Base-by-base conservation (phyloP, 2,329 filamentous ascomycete genomes). In the Beauveria australis region DNA sequence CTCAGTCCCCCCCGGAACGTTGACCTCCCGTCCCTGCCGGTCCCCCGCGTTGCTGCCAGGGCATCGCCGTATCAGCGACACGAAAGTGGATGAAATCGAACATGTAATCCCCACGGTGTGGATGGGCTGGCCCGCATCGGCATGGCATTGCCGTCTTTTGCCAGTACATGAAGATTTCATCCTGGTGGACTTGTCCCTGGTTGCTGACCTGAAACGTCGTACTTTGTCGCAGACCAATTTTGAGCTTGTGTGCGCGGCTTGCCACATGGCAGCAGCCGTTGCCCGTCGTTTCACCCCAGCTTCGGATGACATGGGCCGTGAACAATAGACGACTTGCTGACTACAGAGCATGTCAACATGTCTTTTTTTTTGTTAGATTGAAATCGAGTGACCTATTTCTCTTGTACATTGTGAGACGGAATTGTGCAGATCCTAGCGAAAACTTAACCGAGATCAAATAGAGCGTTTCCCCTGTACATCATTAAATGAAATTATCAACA, bases 261-360 rank as follows among this genome's bases (percentile, higher is more conserved):
- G 6, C 30, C 37, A 44, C 30, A 18, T 44, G 52, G 40, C 1
- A 9, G 52, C 18, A 6, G 22, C 44, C n/a, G 16, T 37, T 37
- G 33, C 12, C 33, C 46, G 26, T 19, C 19, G 56, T 59, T 59
- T 59, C 56, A 52, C 19, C 33, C 46, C 33, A 58, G 53, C 53
- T 56, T 56, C 53, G 40, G 44, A 48, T 26, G 54, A n/a, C 10
- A 4, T 24, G 9, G 30, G 22, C 51, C 4, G 7, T n/a, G 6
- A 22, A 24, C 6, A 22, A n/a, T n/a, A 37, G 19, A 33, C 3
- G 7, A 37, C 8, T 52, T 52, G 26, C 40, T 53, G 19, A 19
- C 19, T 18, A 10, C 33, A 40, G 22, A 40, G 40, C 30, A 40
- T 22, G 49, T 37, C 49, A 24, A 24, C 49, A 40, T 3, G 10